phyloP scores from a whole-genome alignment of 805 yeast species.

The Naumovozyma castellii region DNA sequence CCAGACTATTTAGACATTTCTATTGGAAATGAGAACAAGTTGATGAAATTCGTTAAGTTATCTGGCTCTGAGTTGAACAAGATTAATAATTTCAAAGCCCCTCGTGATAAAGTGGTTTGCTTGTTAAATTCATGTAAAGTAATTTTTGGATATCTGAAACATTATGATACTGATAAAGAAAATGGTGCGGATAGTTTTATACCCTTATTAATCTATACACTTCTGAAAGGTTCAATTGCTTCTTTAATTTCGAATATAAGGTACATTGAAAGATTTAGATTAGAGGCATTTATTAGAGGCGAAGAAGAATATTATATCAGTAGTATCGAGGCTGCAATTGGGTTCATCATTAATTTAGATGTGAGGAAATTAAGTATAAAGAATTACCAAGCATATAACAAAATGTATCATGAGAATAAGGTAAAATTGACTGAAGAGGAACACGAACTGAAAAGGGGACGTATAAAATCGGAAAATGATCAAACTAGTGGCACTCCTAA shows the following conservation, averaged over 20 bases:
- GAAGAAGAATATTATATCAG: constrained; percentile 88
- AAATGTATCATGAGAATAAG: constrained; percentile 37
- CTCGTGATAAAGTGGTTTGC: constrained; percentile 89
- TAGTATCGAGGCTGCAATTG: constrained; percentile 81
- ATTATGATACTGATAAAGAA: constrained; percentile 47
- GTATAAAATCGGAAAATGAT: background rate
- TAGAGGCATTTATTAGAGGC: constrained; percentile 65
- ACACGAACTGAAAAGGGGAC: constrained; percentile 12
- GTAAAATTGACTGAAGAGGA: constrained; percentile 28
- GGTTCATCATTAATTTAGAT: constrained; percentile 59
- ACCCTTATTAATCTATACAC: constrained; percentile 77
- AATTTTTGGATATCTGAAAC: constrained; percentile 76
- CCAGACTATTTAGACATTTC: constrained; percentile 74
- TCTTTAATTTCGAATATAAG: constrained; percentile 67
- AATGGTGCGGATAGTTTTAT: constrained; percentile 91
- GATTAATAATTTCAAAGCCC: constrained; percentile 78
- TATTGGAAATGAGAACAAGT: constrained; percentile 31
- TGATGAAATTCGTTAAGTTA: constrained; percentile 47
- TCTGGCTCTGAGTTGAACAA: constrained; percentile 70
- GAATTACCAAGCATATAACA: constrained; percentile 49
- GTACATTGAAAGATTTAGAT: constrained; percentile 79
- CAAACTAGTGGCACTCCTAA: no score
- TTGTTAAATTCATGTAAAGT: constrained; percentile 86
- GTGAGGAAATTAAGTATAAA: constrained; percentile 49
- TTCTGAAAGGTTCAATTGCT: constrained; percentile 57